Evolutionary conservation across 352 stramenopile genomes (phyloP), one percentile per base, ranked within the genome.

Genomic region (Pythium vanterpoolii): DNA sequence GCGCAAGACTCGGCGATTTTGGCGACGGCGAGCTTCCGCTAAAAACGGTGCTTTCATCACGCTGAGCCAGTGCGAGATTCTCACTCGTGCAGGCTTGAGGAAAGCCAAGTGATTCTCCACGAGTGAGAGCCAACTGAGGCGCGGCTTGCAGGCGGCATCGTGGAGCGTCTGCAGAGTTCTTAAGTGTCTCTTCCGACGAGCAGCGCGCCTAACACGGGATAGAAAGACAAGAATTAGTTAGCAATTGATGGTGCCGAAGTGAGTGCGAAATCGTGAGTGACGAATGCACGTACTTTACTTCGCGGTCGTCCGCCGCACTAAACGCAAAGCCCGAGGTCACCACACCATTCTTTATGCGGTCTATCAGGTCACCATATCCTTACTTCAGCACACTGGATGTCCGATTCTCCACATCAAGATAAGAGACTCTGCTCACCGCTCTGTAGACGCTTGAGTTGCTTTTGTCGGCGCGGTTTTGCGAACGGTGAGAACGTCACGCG

Each of bases 401-500:
- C 23, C 23, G 16, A 5, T 27, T 31, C 14, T n/a, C 13, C 28
- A 28, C 5, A n/a, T 10, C 16, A 13, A 28, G 34, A 26, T n/a
- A n/a, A n/a, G 38, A 16, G 11, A 14, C 26, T 23, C 10, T 28
- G 40, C 51, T 4, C 24, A 63, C 61, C 47, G 8, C 48, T 47
- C 31, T 56, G 36, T 8, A 68, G 42, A 9, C 51, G 54, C 44
- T 60, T 63, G 8, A 43, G 49, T 24, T 48, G 47, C 8, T 53
- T 28, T 33, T 49, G 42, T 45, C 60, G 59, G 14, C 72, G 64
- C 59, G 69, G 61, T 57, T 86, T 86, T 6, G 80, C 76, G 53
- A 93, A 93, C 34, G 79, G 83, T 19, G 83, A 93, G 62, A 93
- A 93, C 27, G 73, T 89, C 46, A 93, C 83, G 40, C 71, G 78